Conservation (phyloP, 2,329 filamentous ascomycete species). For the Colletotrichum echinochloae region DNA sequence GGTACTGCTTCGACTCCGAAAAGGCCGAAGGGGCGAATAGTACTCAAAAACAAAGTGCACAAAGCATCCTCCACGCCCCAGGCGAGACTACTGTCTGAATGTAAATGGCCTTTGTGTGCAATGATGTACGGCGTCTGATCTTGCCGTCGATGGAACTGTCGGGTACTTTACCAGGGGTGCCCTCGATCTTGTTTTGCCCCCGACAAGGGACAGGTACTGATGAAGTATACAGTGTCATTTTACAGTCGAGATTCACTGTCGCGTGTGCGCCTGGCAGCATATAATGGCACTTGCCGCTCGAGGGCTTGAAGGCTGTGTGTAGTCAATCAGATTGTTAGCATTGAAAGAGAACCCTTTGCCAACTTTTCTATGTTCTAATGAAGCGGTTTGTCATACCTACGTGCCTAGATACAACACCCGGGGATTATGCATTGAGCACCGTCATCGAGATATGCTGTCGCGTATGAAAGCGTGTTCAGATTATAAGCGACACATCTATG, state of each 20-base stretch:
- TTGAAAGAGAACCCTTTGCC: not conserved
- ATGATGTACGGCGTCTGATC: not conserved
- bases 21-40: not conserved
- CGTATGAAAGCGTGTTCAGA: not conserved
- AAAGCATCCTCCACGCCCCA: not conserved
- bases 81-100: not conserved
- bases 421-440: not conserved
- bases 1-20: not conserved
- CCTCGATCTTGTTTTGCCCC: not conserved
- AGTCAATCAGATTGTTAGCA: not conserved
- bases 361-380: not conserved
- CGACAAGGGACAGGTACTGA: not conserved
- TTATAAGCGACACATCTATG: not conserved
- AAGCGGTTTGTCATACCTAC: not conserved
- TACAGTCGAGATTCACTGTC: not conserved
- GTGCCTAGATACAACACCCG: constrained; percentile 7
- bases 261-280: too few relatives aligned
- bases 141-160: not conserved
- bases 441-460: constrained; percentile 5
- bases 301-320: not conserved
- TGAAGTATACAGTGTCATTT: not conserved
- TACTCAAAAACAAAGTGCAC: not conserved
- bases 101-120: not conserved
- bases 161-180: not conserved
- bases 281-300: not conserved